Evolutionary conservation across 441 rosid species (phyloP), one percentile per base, ranked within the genome.

Genomic region (Dalechampia spathulata): DNA sequence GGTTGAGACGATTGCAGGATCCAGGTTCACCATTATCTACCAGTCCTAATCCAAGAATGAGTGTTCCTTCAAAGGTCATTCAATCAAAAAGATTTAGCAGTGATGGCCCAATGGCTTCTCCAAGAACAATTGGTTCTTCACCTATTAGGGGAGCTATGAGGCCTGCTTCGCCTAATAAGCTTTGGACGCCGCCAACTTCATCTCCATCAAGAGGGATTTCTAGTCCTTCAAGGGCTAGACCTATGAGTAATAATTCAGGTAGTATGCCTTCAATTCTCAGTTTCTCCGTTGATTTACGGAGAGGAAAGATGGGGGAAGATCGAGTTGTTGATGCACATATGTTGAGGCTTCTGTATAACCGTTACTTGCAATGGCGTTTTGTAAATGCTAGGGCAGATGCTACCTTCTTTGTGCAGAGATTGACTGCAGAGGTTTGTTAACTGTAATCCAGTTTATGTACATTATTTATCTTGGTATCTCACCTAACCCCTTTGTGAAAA

Each of bases 321-420:
- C 77, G 82, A 48, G 71, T 79, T 61, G 67, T 45, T 48, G 85
- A 88, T 77, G 88, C 87, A 38, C 95, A 88, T 66, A 47, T 63
- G 66, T 69, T 84, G 73, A 86, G 90, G 74, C 78, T 88, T 44
- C 70, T 84, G n/a, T 78, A 88, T 60, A 88, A 88, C 67, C 75
- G 77, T 66, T 58, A 83, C 64, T 62, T 92, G 76, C 96, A 92
- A 15, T 88, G 94, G 98, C 80, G 90, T 52, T 84, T 86, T 71
- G 85, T 73, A 27, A 86, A 86, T 75, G 98, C 95, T 34, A 76
- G 91, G 66, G 83, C 81, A 25, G 86, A 80, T 67, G 72, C 80
- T 53, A 72, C 83, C 50, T 44, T 78, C 49, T 75, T 75, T 58
- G 64, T 75, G 49, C 96, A 83, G 72, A 83, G 55, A 50, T 61